Percentiles rank a stretch among this genome's conserved stretches.
Conservation (phyloP, 495 filamentous ascomycete species). For the Hyaloscypha finlandica region DNA sequence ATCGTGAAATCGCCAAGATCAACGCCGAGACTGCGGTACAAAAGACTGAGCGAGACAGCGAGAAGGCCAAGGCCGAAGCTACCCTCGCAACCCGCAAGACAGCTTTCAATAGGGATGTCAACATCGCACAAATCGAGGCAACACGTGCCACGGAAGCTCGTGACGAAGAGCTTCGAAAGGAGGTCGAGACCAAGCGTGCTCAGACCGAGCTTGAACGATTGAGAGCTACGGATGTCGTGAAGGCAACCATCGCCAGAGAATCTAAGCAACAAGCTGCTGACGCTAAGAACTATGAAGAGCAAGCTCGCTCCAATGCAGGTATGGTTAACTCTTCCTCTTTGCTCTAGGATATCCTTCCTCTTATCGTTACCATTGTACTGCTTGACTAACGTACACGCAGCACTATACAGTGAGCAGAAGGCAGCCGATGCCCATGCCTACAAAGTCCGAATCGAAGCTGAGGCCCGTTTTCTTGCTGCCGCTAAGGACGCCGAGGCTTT, state of each 20-base stretch:
- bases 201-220: slow-evolving; percentile 77
- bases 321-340: not conserved
- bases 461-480: slow-evolving; percentile 37
- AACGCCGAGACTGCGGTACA: slow-evolving; percentile 56
- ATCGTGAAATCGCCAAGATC: slow-evolving; percentile 81
- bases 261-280: slow-evolving; percentile 74
- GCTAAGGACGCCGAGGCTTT: slow-evolving; percentile 64
- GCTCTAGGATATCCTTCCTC: not conserved
- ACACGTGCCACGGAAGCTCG: slow-evolving; percentile 67
- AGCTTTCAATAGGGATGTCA: slow-evolving; percentile 67
- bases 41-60: slow-evolving; percentile 79
- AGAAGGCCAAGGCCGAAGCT: slow-evolving; percentile 76
- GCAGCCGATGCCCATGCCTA: slow-evolving; percentile 48
- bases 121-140: slow-evolving; percentile 70
- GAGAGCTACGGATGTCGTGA: slow-evolving; percentile 73
- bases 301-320: slow-evolving; percentile 57
- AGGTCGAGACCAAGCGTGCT: slow-evolving; percentile 73
- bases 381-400: slow-evolving; percentile 31
- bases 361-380: not conserved
- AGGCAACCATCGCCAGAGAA: slow-evolving; percentile 73
- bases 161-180: slow-evolving; percentile 75
- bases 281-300: slow-evolving; percentile 58
- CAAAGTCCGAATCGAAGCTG: slow-evolving; percentile 42
- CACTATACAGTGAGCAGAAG: slow-evolving; percentile 37
- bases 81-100: slow-evolving; percentile 69